Conservation (phyloP, 805 yeast genomes). For the Zygosaccharomyces lentus region DNA sequence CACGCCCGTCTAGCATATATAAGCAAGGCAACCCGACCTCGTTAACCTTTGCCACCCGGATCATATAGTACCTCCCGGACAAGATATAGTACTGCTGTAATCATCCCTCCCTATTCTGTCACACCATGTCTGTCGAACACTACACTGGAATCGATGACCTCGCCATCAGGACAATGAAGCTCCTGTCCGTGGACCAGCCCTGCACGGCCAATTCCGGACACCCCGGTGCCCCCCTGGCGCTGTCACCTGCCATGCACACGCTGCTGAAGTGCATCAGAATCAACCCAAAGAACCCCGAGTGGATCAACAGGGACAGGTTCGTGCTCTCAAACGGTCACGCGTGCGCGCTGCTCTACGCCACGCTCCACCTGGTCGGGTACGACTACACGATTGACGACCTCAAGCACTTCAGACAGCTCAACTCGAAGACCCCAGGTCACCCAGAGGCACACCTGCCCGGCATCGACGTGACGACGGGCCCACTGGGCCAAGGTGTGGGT, state of each 20-base stretch:
- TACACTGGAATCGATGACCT: constrained; percentile 58
- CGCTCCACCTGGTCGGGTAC: constrained; percentile 84
- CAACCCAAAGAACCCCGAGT: constrained; percentile 86
- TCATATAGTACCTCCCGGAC: not conserved
- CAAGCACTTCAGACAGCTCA: constrained; percentile 83
- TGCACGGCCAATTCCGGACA: constrained; percentile 92
- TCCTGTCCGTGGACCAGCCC: constrained; percentile 82
- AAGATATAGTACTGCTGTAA: no score
- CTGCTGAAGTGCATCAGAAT: constrained; percentile 75
- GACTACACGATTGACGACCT: constrained; percentile 77
- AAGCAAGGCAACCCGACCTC: not conserved
- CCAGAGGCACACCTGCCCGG: constrained; percentile 93
- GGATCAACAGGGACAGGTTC: constrained; percentile 95
- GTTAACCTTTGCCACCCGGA: not conserved
- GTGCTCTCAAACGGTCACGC: constrained; percentile 97
- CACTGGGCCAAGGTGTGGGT: constrained; percentile 95
- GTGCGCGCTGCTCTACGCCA: constrained; percentile 79
- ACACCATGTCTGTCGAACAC: constrained; percentile 29
- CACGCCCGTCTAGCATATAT: not conserved
- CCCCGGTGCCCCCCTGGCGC: constrained; percentile 99
- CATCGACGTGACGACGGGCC: constrained; percentile 97
- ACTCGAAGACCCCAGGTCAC: constrained; percentile 95
- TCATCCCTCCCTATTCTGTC: no score
- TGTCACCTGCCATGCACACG: constrained; percentile 93
- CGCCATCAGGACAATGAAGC: constrained; percentile 84